Base-by-base conservation (phyloP, 495 filamentous ascomycete genomes). In the Neurospora tetraspora region DNA sequence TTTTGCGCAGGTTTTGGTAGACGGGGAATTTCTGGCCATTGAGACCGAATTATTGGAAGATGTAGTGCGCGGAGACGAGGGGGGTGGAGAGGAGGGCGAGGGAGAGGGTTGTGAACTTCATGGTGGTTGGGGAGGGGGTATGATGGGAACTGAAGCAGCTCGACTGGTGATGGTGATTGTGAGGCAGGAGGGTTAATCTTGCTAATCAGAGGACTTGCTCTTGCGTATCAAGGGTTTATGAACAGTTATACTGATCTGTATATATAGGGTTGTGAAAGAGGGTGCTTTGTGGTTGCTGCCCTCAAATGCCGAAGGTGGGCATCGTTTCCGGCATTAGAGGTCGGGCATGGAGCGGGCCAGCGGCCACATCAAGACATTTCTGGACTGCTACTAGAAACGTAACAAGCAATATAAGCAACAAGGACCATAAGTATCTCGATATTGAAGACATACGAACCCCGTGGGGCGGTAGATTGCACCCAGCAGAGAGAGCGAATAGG, bases 1-100 rank as follows among this genome's bases (percentile, higher is more conserved):
- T 87, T 70, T 81, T 81, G 34, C 88, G 84, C 71, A 90, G 81
- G 76, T 86, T 84, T 74, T 88, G 80, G 76, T 86, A 89, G 23
- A 79, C 76, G 39, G 74, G 72, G 27, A 84, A 84, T 75, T 86
- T 84, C 4, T 74, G 75, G 12, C 79, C 81, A n/a, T 83, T 85
- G 69, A 85, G 79, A 3, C 80, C 79, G 53, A 88, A 73, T 34
- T 83, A 76, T 70, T 87, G 81, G 78, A 88, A 88, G 74, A 86
- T 85, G 77, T 85, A 85, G 74, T 85, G 82, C 5, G 74, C 82
- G 8, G 81, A 81, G 34, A 79, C 81, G 5, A 71, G 8, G 36
- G 79, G 71, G 71, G 80, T 75, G 70, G 78, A 78, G 31, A 81
- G 76, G n/a, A 79, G 77, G 27, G 79, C 76, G 69, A 80, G 34